These are phyloP conservation scores for Nigrospora oryzae DNA, from an alignment of 2,329 filamentous ascomycete genomes.

Conservation along the genomic window DNA sequence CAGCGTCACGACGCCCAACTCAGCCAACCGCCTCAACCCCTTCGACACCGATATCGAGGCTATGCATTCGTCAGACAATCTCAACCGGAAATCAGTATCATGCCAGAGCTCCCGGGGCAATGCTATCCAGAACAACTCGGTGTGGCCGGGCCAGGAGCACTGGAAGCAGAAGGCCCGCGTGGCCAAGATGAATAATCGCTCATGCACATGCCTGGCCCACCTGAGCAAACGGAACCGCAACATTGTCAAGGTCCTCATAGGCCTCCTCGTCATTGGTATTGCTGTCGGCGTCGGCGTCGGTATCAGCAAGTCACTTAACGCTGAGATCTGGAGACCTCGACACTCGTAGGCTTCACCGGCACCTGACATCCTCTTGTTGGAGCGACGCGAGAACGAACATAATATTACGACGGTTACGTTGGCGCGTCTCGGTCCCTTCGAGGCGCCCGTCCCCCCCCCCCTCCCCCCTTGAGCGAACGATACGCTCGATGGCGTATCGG, in stretches of 20 bases:
- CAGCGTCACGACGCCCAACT: slow-evolving; percentile 35
- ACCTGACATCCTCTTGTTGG: background rate
- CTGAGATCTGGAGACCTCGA: slow-evolving; percentile 45
- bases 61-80: slow-evolving; percentile 29
- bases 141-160: slow-evolving; percentile 52
- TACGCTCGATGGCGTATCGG: no score
- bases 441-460: no score
- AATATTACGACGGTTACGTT: no score
- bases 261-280: slow-evolving; percentile 41
- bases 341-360: slow-evolving; percentile 7
- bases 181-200: slow-evolving; percentile 39
- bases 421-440: no score
- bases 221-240: slow-evolving; percentile 47
- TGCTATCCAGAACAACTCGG: slow-evolving; percentile 36
- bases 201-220: slow-evolving; percentile 43
- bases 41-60: slow-evolving; percentile 53
- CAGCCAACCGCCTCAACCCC: slow-evolving; percentile 34
- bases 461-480: no score
- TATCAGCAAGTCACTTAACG: slow-evolving; percentile 51
- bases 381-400: no score
- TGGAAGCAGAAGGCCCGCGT: slow-evolving; percentile 52
- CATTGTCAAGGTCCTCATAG: slow-evolving; percentile 44
- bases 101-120: slow-evolving; percentile 13
- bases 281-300: slow-evolving; percentile 50
- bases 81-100: slow-evolving; percentile 16